Percentiles rank a stretch among this genome's conserved stretches.
These are phyloP conservation scores for Cryomyces minteri DNA, from an alignment of 495 filamentous ascomycete genomes.

Conservation along the genomic window DNA sequence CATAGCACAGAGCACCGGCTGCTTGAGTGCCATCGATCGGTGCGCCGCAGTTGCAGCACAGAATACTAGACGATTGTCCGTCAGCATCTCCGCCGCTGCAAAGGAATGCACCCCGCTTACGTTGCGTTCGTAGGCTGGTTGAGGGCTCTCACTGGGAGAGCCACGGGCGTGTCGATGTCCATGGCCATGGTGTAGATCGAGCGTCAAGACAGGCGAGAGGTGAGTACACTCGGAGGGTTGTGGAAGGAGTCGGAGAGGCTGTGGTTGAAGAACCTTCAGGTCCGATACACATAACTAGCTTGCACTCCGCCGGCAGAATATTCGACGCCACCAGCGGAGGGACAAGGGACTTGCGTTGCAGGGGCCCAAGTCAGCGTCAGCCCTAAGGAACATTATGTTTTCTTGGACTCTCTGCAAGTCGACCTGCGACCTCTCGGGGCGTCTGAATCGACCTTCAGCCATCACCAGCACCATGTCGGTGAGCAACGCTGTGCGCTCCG, in stretches of 20 bases:
- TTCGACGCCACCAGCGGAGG: too few relatives aligned
- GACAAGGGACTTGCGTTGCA: too few relatives aligned
- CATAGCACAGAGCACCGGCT: conserved; percentile 76
- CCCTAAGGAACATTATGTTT: too few relatives aligned
- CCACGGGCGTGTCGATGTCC: conserved; percentile 48
- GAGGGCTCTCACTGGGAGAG: conserved; percentile 27
- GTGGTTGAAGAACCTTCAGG: too few relatives aligned
- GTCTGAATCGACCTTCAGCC: too few relatives aligned
- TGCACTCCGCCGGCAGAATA: too few relatives aligned
- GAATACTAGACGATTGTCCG: conserved; percentile 37
- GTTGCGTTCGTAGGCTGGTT: conserved; percentile 40
- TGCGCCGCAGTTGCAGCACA: conserved; percentile 87
- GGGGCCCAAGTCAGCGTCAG: too few relatives aligned
- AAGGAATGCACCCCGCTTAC: neutral
- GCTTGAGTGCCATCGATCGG: conserved; percentile 82
- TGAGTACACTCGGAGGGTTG: neutral
- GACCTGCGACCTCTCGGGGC: too few relatives aligned
- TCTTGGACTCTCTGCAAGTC: too few relatives aligned
- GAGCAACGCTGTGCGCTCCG: neutral
- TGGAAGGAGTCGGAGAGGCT: too few relatives aligned
- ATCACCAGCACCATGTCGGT: too few relatives aligned
- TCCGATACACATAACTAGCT: too few relatives aligned
- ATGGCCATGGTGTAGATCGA: conserved; percentile 34
- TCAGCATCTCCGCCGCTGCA: conserved; percentile 2
- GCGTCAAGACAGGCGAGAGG: neutral